phyloP scores from a whole-genome alignment of 768 basidiomycete genomes.

The Sarcodon aspratus region DNA sequence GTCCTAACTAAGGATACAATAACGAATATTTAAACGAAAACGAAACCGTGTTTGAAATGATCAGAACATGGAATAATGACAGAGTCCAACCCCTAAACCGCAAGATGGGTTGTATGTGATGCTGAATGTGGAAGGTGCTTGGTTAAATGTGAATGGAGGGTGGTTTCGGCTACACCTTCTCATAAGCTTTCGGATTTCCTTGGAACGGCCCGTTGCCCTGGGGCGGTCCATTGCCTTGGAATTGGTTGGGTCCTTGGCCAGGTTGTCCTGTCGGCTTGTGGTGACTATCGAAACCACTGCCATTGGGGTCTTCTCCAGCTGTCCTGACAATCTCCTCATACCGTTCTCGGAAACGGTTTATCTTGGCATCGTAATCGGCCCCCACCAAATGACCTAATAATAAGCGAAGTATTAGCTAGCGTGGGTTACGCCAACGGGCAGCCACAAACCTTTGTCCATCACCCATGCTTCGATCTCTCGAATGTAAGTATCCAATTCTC shows the following conservation, averaged over 20 bases:
- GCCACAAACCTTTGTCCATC: constrained; percentile 40
- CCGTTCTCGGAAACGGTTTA: constrained; percentile 24
- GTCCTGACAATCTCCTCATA: constrained; percentile 39
- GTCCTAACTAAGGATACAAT: too few relatives aligned
- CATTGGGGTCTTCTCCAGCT: background rate
- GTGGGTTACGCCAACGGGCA: background rate
- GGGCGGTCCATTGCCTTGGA: background rate
- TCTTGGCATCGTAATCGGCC: constrained; percentile 17
- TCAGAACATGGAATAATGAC: too few relatives aligned
- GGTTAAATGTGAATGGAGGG: background rate
- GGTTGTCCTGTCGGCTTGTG: background rate
- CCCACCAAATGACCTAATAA: constrained; percentile 17
- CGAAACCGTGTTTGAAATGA: too few relatives aligned
- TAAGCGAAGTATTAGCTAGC: background rate
- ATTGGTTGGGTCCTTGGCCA: background rate
- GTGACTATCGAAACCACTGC: background rate
- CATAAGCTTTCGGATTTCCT: background rate
- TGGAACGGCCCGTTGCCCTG: background rate
- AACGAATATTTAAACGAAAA: too few relatives aligned
- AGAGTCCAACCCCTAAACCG: too few relatives aligned
- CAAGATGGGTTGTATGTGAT: too few relatives aligned
- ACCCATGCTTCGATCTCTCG: constrained; percentile 48
- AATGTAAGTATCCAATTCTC: constrained; percentile 57
- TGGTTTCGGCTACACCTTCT: background rate
- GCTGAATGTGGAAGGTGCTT: background rate